Evolutionary conservation across 371 early-diverging fungal species (phyloP), one percentile per base, ranked within the genome.

Genomic region (Syncephalastrum sp.): DNA sequence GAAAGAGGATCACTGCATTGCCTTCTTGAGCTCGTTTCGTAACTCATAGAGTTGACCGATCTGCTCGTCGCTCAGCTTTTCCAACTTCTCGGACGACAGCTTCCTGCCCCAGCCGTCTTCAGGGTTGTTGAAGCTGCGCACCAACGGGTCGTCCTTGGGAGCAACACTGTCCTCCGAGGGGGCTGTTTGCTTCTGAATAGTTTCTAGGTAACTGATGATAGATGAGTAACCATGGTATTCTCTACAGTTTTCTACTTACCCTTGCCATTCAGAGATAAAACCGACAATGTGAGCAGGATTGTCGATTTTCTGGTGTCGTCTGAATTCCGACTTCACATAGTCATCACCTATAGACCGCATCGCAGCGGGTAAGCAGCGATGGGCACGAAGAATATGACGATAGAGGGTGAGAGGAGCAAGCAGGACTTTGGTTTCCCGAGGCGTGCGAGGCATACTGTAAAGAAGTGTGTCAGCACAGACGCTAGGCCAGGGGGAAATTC

Each of bases 201-300:
- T 59, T 41, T 67, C 69, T 25, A 69, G 29, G 47, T 70, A 75
- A 25, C 68, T 73, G 52, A 15, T 3, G 7, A 56, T 51, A 24
- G 56, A 60, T 33, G 10, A 33, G 38, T 33, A 16, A 58, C 24
- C 29, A 53, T 43, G 49, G 21, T 17, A 15, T 14, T 33, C 1
- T 33, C 42, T 38, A 25, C 14, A 4, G 12, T 19, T 42, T 23
- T 15, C 7, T 5, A 74, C 71, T 70, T 83, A 86, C 65, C 69
- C 65, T 63, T 83, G 82, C 87, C 87, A 87, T 58, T 87, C 83
- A 42, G 75, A 72, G 15, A 85, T 60, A 60, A 87, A 87, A 14
- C 84, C 87, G 16, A 83, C 79, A 53, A 87, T 80, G 44, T 85
- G 83, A n/a, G 78, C 70, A n/a, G 85, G 83, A 53, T 85, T 85